Evolutionary conservation across 352 stramenopile genomes (phyloP).

Genomic region (Pythium apleroticum): DNA sequence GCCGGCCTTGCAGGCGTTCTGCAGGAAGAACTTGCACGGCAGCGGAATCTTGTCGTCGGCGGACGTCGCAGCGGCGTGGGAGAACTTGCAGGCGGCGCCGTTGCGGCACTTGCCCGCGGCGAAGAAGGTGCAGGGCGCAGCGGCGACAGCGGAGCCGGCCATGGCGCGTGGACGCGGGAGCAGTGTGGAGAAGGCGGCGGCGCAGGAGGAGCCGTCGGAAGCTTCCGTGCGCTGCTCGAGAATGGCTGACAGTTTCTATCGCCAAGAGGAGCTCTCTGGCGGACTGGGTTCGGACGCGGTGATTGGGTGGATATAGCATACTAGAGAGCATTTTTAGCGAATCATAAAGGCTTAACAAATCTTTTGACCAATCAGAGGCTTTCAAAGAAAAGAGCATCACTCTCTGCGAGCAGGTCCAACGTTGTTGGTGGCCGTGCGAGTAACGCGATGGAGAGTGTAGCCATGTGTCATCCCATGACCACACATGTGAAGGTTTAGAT

Average conservation of each 20-base stretch:
- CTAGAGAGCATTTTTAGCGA: conserved; percentile 7
- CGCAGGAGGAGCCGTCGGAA: neutral
- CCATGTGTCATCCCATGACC: neutral
- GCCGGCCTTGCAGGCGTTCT: conserved; percentile 58
- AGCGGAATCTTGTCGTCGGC: conserved; percentile 29
- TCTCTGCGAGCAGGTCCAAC: conserved; percentile 6
- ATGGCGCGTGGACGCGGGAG: neutral
- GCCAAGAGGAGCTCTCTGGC: conserved; percentile 6
- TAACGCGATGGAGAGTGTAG: conserved; percentile 2
- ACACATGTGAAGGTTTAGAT: neutral
- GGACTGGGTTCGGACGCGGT: neutral
- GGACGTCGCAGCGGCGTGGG: conserved; percentile 45
- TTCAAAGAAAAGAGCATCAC: conserved; percentile 5
- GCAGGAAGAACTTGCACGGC: conserved; percentile 75
- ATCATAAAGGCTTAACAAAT: neutral
- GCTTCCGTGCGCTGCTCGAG: neutral
- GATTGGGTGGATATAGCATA: conserved; percentile 15
- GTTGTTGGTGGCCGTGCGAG: conserved; percentile 10
- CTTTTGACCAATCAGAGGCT: conserved; percentile 7
- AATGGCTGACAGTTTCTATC: conserved; percentile 11
- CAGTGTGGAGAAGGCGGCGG: neutral
- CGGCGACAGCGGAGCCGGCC: conserved; percentile 18
- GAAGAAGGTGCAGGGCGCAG: conserved; percentile 65
- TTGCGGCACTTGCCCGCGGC: conserved; percentile 68
- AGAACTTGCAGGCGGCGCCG: conserved; percentile 65